phyloP scores from a whole-genome alignment of 2,329 filamentous ascomycete genomes.

The Fusarium sp. region DNA sequence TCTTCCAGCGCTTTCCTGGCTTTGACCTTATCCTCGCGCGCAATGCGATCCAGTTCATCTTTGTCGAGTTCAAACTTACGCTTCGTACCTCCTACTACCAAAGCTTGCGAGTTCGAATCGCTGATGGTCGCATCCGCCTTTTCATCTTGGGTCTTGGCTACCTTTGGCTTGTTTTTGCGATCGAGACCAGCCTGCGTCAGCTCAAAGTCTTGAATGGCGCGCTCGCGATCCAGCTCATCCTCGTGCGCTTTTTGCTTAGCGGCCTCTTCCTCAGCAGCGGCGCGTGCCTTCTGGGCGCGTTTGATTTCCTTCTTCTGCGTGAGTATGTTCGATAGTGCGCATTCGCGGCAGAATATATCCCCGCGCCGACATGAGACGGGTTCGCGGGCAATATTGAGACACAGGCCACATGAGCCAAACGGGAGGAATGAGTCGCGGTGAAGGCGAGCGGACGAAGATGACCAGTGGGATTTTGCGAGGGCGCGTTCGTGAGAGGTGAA shows the following conservation, averaged over 20 bases:
- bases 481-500: conserved; percentile 93
- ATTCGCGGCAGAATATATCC: conserved; percentile 95
- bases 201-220: conserved; percentile 85
- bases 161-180: conserved; percentile 47
- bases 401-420: conserved; percentile 89
- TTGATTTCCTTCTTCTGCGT: conserved; percentile 93
- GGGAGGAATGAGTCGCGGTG: conserved; percentile 90
- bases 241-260: conserved; percentile 67
- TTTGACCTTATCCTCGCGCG: conserved; percentile 73
- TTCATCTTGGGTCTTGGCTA: conserved; percentile 50
- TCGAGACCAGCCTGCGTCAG: conserved; percentile 77
- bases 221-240: conserved; percentile 74
- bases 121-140: background rate
- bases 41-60: conserved; percentile 76
- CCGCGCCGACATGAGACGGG: conserved; percentile 86
- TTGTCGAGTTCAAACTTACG: conserved; percentile 81
- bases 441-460: conserved; percentile 82
- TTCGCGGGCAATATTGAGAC: conserved; percentile 80
- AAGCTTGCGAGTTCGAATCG: conserved; percentile 6
- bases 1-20: conserved; percentile 75
- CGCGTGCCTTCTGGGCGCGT: conserved; percentile 73
- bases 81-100: conserved; percentile 56
- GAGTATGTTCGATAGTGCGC: conserved; percentile 89
- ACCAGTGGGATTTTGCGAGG: conserved; percentile 84
- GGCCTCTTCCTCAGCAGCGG: conserved; percentile 68